A percentile compares a stretch with the other conserved stretches of the same genome.
These are phyloP conservation scores for Penicillium sp. DNA, from an alignment of 2,329 filamentous ascomycete species.

Conservation along the genomic window DNA sequence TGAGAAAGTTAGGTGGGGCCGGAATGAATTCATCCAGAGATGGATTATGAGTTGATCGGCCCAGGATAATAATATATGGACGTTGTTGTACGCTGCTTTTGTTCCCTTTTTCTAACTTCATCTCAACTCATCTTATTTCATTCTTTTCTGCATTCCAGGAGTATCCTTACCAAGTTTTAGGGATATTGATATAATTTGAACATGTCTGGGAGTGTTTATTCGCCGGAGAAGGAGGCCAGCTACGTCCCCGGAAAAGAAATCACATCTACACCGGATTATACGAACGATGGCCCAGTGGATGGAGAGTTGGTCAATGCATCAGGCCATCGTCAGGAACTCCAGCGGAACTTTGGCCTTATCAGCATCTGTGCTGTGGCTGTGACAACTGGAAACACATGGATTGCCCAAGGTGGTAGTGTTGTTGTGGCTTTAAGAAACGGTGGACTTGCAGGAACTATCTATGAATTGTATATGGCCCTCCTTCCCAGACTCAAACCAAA, in stretches of 20 bases:
- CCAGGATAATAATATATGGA: background rate
- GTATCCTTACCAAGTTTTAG: too few species aligned
- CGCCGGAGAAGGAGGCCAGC: background rate
- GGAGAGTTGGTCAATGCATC: conserved; percentile 59
- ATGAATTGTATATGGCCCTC: conserved; percentile 52
- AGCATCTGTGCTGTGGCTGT: conserved; percentile 60
- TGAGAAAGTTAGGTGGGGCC: conserved; percentile 1
- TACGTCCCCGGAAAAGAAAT: conserved; percentile 27
- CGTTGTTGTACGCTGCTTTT: background rate
- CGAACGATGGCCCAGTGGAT: background rate
- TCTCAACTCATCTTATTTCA: background rate
- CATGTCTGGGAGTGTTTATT: background rate
- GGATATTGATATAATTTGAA: background rate
- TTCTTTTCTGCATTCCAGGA: background rate
- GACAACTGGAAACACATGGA: conserved; percentile 65
- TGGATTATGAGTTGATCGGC: conserved; percentile 3
- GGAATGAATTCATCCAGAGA: background rate
- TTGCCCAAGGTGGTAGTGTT: conserved; percentile 61
- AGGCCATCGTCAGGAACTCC: conserved; percentile 62
- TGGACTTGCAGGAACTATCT: conserved; percentile 60
- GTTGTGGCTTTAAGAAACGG: conserved; percentile 59
- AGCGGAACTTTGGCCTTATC: conserved; percentile 61
- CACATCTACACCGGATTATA: conserved; percentile 26
- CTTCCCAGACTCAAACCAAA: background rate
- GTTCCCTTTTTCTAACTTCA: background rate